Conservation (phyloP, 2,329 filamentous ascomycete genomes). For the Macroventuria anomochaeta region DNA sequence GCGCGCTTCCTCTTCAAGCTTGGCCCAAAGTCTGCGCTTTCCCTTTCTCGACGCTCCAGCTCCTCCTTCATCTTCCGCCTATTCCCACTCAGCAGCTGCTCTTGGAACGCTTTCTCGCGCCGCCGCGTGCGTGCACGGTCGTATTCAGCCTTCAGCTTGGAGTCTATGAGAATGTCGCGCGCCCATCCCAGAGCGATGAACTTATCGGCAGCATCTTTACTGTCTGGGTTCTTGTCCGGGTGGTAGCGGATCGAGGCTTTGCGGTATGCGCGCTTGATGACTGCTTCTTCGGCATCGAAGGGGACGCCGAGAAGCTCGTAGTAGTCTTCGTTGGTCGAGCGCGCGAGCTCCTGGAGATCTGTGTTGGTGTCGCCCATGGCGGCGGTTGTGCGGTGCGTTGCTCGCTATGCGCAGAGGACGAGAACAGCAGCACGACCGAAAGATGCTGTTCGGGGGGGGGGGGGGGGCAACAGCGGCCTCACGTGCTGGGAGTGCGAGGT, state of each 20-base stretch:
- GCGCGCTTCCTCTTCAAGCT: conserved; percentile 53
- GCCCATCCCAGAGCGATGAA: conserved; percentile 87
- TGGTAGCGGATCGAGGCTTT: conserved; percentile 89
- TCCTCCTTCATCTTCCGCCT: conserved; percentile 83
- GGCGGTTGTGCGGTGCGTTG: not conserved
- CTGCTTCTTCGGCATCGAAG: conserved; percentile 68
- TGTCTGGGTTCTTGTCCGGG: conserved; percentile 80
- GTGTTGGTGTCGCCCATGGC: conserved; percentile 48
- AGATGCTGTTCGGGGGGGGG: not conserved
- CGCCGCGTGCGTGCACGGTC: conserved; percentile 76
- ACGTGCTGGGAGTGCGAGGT: not conserved
- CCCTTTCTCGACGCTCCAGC: conserved; percentile 76
- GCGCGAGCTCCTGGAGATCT: conserved; percentile 53
- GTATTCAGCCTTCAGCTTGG: conserved; percentile 75
- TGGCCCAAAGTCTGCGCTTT: conserved; percentile 41
- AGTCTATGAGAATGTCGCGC: conserved; percentile 80
- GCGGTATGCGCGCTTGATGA: conserved; percentile 83
- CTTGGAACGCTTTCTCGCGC: conserved; percentile 71
- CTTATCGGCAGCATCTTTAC: conserved; percentile 70
- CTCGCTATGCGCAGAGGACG: not conserved
- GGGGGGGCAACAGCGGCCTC: not conserved
- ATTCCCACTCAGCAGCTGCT: conserved; percentile 75
- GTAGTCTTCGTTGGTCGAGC: conserved; percentile 64
- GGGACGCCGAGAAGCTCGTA: conserved; percentile 77
- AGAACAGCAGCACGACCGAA: not conserved